Base-by-base conservation (phyloP, 2,329 filamentous ascomycete genomes). In the Aspergillus fischeri region DNA sequence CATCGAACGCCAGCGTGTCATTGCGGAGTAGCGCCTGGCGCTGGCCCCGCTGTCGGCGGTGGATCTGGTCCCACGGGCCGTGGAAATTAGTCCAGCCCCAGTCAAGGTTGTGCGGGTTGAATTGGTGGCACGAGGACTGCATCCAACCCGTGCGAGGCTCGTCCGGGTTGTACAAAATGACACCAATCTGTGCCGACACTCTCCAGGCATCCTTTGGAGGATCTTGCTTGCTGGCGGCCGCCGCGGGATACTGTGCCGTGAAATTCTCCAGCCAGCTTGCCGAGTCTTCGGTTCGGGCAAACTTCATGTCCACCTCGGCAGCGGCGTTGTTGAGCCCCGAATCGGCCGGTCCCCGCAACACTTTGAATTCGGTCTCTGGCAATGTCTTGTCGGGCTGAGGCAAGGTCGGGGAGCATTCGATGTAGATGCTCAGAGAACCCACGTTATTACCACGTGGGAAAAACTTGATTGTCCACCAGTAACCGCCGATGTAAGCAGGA, bases 391-490 rank as follows among this genome's bases (percentile, higher is more conserved):
- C 75, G 2, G 67, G 63, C 29, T 64, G 58, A 8, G 76, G 75
- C 56, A 75, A 69, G 11, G 83, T 79, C 20, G 76, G 78, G n/a
- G 83, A 80, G 66, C 83, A 86, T 66, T 86, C 84, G 38, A 87
- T 72, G 63, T 86, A 87, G 25, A 86, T 76, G 61, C 83, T 86
- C 53, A 86, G 67, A 32, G 82, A 82, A 42, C 81, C 78, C 2
- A 81, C 80, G 61, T 82, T 80, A 64, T 86, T 85, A 21, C 85
- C 85, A 48, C 79, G 79, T 2, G 85, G 85, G 62, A 84, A 86
- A 66, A 86, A 83, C 68, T 87, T 87, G 74, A 87, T 83, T 55
- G 81, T 83, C 84, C 84, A 87, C 67, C 86, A 84, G 59, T 83
- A 80, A 21, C 82, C 84, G 21, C 83, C 85, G 56, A 87, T 75